Conservation (phyloP, 2,329 filamentous ascomycete species). For the Aspergillus sp. region DNA sequence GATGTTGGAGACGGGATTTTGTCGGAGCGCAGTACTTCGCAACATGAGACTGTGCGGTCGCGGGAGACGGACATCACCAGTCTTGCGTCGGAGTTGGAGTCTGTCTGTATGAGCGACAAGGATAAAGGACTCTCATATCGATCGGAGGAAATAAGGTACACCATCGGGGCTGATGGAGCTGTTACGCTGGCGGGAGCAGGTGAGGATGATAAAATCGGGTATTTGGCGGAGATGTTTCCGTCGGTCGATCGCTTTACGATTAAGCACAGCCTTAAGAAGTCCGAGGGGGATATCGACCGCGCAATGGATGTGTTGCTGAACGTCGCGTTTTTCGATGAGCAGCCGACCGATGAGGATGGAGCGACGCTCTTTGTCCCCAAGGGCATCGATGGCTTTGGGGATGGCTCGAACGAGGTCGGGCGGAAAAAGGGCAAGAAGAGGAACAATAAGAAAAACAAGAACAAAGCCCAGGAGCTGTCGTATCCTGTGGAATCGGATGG, state of each 20-base stretch:
- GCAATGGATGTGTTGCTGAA: constrained; percentile 79
- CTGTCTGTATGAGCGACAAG: constrained; percentile 23
- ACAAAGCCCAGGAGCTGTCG: constrained; percentile 5
- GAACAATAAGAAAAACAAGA: constrained; percentile 30
- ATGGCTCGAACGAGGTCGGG: constrained; percentile 46
- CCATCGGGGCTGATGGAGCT: constrained; percentile 22
- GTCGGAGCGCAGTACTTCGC: constrained; percentile 24
- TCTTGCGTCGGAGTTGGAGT: constrained; percentile 43
- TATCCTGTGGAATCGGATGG: constrained; percentile 9
- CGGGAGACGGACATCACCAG: constrained; percentile 48
- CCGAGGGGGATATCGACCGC: constrained; percentile 60
- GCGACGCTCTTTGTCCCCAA: constrained; percentile 49
- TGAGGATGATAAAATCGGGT: constrained; percentile 56
- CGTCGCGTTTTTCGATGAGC: constrained; percentile 69
- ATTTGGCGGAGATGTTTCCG: constrained; percentile 68
- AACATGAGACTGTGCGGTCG: constrained; percentile 32
- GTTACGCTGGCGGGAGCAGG: constrained; percentile 23
- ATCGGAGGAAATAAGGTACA: constrained; percentile 17
- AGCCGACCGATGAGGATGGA: constrained; percentile 48
- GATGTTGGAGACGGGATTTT: constrained; percentile 15
- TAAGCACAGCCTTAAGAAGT: constrained; percentile 62
- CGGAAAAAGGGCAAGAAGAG: constrained; percentile 40
- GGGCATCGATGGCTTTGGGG: constrained; percentile 77
- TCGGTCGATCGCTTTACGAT: constrained; percentile 63
- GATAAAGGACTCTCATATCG: not conserved